These are phyloP conservation scores for Saccharomycopsis fibuligera DNA, from an alignment of 805 yeast genomes.

Conservation along the genomic window DNA sequence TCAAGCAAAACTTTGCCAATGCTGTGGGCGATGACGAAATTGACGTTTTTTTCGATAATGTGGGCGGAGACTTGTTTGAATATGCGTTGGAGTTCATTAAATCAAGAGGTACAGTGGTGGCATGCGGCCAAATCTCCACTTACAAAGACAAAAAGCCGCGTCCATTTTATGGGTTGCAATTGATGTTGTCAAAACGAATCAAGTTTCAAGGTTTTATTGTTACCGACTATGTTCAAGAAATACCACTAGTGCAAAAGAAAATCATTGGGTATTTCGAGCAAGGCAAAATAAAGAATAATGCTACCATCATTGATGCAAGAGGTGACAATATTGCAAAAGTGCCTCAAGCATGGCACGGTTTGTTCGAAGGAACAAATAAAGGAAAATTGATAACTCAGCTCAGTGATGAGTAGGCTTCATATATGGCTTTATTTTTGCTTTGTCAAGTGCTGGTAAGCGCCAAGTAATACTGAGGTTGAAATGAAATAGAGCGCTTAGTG, in stretches of 20 bases:
- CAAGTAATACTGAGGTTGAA: too few species aligned
- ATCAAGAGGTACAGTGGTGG: conserved; percentile 40
- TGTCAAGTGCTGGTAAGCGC: too few species aligned
- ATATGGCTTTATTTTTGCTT: not conserved
- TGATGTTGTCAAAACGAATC: conserved; percentile 45
- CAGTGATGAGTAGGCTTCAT: not conserved
- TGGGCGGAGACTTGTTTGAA: conserved; percentile 52
- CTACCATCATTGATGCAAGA: conserved; percentile 37
- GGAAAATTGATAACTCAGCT: conserved; percentile 49
- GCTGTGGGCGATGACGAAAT: conserved; percentile 29
- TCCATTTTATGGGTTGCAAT: conserved; percentile 1
- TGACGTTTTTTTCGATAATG: conserved; percentile 54
- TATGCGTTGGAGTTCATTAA: conserved; percentile 33
- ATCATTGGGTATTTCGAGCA: conserved; percentile 17
- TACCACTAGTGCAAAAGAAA: too few species aligned
- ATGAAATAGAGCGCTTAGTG: too few species aligned
- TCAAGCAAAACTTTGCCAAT: conserved; percentile 30
- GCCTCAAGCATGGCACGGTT: conserved; percentile 42
- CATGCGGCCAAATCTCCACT: conserved; percentile 60
- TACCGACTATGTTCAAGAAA: conserved; percentile 35
- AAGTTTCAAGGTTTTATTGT: conserved; percentile 49
- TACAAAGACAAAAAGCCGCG: conserved; percentile 34
- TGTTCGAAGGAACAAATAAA: conserved; percentile 39
- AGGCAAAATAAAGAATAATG: conserved; percentile 38
- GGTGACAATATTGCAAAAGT: conserved; percentile 37